Base-by-base conservation (phyloP, 2,329 filamentous ascomycete species). In the Lizonia empirigonia region DNA sequence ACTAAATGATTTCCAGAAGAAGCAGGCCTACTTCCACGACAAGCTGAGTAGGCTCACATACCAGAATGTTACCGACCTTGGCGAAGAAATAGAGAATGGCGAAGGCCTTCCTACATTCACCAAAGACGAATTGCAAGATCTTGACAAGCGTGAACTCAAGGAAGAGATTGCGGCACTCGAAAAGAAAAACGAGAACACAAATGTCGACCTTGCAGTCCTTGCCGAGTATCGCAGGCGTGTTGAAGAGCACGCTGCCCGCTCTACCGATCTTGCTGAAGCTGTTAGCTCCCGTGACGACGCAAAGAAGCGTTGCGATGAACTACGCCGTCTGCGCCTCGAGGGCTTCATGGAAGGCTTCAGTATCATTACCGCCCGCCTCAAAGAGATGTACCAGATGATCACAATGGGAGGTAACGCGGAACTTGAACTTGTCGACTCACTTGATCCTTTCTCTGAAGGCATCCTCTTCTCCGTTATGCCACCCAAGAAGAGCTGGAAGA, bases 351-450 rank as follows among this genome's bases (percentile, higher is more conserved):
- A 95, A 70, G 94, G 95, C 30, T 97, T 99, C 78, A 88, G 88
- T 67, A 88, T 85, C 56, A 99, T 99, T 74, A 97, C 93, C 1
- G 81, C 97, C 19, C 89, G 93, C 1, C 81, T 99, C 36, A 99
- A 99, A 79, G 94, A 99, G 70, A 99, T 99, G 94, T 99, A 99
- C 77, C 94, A 99, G 73, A 97, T 99, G 92, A 99, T 99, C 72
- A 99, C 94, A 18, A 97, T 99, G 91, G 94, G 94, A 55, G 94
- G 94, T 48, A 99, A 99, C 66, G 94, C 94, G 0, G 94, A 99
- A 77, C 84, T 99, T 10, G 95, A 99, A 74, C 85, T 99, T 19
- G 94, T 99, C 32, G 94, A 99, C 77, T 93, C 88, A 15, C 80
- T 99, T 2, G 95, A 99, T 72, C 94, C 94, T 0, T 99, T 99